Conservation (phyloP, 176 grass and related monocot genomes). For the Puccinellia tenuiflora region DNA sequence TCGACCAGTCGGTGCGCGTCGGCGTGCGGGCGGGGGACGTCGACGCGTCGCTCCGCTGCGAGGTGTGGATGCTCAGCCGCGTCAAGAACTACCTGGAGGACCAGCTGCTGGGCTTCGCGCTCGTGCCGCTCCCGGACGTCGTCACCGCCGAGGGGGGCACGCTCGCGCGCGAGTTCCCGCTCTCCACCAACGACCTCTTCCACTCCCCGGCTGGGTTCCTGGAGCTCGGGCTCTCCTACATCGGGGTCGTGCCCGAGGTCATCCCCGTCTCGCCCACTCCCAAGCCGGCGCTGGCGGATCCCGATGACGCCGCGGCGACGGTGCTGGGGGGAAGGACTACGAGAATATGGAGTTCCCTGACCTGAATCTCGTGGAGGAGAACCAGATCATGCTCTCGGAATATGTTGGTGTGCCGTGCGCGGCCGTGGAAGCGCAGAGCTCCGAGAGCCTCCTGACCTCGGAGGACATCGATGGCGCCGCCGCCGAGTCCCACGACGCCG, state of each 20-base stretch:
- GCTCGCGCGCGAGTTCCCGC: conserved; percentile 61
- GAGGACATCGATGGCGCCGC: conserved; percentile 51
- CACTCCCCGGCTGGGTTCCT: conserved; percentile 82
- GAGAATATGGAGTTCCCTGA: conserved; percentile 97
- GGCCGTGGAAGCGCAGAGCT: conserved; percentile 60
- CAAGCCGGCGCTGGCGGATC: conserved; percentile 34
- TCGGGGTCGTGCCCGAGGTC: conserved; percentile 80
- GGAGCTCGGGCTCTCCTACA: conserved; percentile 78
- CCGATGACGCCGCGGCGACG: conserved; percentile 8
- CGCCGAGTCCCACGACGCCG: conserved; percentile 49
- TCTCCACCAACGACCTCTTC: conserved; percentile 86
- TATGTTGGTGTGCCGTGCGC: conserved; percentile 56
- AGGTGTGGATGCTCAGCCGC: conserved; percentile 97
- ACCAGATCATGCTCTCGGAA: conserved; percentile 90
- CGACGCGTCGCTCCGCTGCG: conserved; percentile 64
- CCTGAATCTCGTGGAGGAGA: conserved; percentile 83
- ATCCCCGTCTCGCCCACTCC: conserved; percentile 55
- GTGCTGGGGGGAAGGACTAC: conserved; percentile 35
- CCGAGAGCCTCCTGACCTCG: conserved; percentile 66
- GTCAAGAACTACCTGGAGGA: conserved; percentile 92
- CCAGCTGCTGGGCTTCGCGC: conserved; percentile 83
- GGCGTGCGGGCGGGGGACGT: conserved; percentile 55
- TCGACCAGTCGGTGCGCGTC: conserved; percentile 82
- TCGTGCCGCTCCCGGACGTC: conserved; percentile 81
- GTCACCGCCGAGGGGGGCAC: conserved; percentile 48